A percentile compares a stretch with the other conserved stretches of the same genome.
phyloP scores from a whole-genome alignment of 306 rosid genomes.

The Acacia acuminata region DNA sequence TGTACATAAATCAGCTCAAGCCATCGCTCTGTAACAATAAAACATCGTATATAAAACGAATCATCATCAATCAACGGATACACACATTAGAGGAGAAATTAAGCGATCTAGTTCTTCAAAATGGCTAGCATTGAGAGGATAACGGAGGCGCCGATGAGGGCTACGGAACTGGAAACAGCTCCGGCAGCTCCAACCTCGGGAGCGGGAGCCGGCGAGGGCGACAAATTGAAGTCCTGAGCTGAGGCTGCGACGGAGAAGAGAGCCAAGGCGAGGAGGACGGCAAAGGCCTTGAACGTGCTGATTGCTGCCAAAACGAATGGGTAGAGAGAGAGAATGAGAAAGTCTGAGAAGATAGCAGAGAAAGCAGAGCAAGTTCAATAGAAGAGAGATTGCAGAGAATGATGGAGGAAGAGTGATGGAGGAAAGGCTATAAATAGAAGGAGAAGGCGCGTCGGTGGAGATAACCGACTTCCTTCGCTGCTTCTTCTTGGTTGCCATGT shows the following conservation, averaged over 20 bases:
- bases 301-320: constrained; percentile 34
- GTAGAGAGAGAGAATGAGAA: not conserved
- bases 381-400: not conserved
- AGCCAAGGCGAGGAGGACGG: not conserved
- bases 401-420: not conserved
- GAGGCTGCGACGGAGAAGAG: constrained; percentile 25
- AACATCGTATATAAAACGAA: not conserved
- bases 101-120: not conserved
- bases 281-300: constrained; percentile 26
- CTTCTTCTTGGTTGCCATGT: not conserved
- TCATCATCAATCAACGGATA: too few species aligned
- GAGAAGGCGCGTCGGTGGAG: not conserved
- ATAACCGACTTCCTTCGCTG: not conserved
- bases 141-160: constrained; percentile 30
- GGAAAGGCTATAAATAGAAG: not conserved
- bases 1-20: not conserved
- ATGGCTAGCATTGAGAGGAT: constrained; percentile 12
- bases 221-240: constrained; percentile 33
- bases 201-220: constrained; percentile 16
- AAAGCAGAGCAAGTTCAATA: not conserved
- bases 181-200: constrained; percentile 36
- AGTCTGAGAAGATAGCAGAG: not conserved
- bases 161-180: constrained; percentile 25
- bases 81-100: too few species aligned
- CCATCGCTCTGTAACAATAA: not conserved